Conservation (phyloP, 2,329 filamentous ascomycete genomes). For the Mollisiaceae sp. region DNA sequence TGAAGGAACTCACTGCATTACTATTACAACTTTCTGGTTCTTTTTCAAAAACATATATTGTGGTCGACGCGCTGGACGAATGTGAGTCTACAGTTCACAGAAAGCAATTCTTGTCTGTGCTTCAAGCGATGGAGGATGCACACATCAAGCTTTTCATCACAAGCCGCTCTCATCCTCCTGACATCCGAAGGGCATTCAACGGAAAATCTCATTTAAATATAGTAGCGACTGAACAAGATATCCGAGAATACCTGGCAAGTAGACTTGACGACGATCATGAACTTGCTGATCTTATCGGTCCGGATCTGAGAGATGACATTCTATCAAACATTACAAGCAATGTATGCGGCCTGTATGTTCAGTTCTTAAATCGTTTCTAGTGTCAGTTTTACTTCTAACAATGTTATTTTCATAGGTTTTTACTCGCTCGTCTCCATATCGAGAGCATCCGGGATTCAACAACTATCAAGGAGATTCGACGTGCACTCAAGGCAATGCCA, state of each 20-base stretch:
- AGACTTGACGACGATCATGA: not conserved
- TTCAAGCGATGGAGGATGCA: not conserved
- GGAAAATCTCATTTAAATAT: not conserved
- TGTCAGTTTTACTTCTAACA: not conserved
- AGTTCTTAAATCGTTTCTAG: not conserved
- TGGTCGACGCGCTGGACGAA: slow-evolving; percentile 5
- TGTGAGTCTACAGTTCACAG: not conserved
- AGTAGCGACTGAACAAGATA: not conserved
- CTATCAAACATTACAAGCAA: not conserved
- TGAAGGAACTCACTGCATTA: not conserved
- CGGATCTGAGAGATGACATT: not conserved
- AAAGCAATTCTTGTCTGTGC: no score
- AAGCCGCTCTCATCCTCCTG: not conserved
- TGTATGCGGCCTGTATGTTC: not conserved
- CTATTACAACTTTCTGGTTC: not conserved
- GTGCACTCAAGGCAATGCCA: slow-evolving; percentile 39
- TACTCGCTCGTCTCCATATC: slow-evolving; percentile 43
- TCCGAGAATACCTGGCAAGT: not conserved
- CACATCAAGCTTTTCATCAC: not conserved
- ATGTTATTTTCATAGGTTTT: slow-evolving; percentile 19
- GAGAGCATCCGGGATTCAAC: slow-evolving; percentile 40
- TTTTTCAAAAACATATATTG: not conserved
- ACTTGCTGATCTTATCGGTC: not conserved
- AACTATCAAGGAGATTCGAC: slow-evolving; percentile 38
- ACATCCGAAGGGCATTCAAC: not conserved